A percentile compares a stretch with the other conserved stretches of the same genome.
These are phyloP conservation scores for Auricularia sp. DNA, from an alignment of 768 basidiomycete genomes.

Conservation along the genomic window DNA sequence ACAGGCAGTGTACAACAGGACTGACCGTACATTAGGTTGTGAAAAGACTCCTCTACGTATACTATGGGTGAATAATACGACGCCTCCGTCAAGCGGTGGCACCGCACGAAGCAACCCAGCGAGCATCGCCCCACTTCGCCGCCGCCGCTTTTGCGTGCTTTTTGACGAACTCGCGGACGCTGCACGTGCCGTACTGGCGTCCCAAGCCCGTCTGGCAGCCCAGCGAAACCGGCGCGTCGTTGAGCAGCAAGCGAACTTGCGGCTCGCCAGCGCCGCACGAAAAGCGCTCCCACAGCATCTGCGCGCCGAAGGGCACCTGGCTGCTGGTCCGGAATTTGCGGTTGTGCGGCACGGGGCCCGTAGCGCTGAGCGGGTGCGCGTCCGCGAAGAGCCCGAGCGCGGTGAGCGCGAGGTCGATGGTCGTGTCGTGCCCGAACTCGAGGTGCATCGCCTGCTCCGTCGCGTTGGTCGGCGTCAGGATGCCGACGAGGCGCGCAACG, in stretches of 20 bases:
- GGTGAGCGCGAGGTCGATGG: slow-evolving; percentile 29
- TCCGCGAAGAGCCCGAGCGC: slow-evolving; percentile 32
- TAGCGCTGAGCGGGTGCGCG: slow-evolving; percentile 19
- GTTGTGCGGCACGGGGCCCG: slow-evolving; percentile 16
- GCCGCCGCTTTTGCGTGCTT: slow-evolving; percentile 20
- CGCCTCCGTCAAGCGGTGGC: background rate
- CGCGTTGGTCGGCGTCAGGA: slow-evolving; percentile 24
- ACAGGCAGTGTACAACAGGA: too few relatives aligned
- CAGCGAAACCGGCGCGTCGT: slow-evolving; percentile 31
- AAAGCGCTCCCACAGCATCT: slow-evolving; percentile 36
- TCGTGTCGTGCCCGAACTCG: slow-evolving; percentile 36
- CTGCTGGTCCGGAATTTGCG: slow-evolving; percentile 30
- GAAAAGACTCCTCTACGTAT: too few relatives aligned
- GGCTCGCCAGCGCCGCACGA: slow-evolving; percentile 28
- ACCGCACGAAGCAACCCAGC: slow-evolving; percentile 31
- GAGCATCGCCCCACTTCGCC: slow-evolving; percentile 22
- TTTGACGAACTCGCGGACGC: slow-evolving; percentile 25
- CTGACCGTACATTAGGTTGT: too few relatives aligned
- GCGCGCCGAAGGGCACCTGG: slow-evolving; percentile 35
- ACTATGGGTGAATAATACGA: too few relatives aligned
- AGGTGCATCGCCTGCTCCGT: slow-evolving; percentile 29
- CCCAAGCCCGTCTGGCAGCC: slow-evolving; percentile 25
- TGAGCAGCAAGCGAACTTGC: slow-evolving; percentile 34
- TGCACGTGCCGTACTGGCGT: slow-evolving; percentile 27
- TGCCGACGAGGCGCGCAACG: slow-evolving; percentile 30